Percentiles rank a stretch among this genome's conserved stretches.
phyloP scores from a whole-genome alignment of 805 yeast species.

The Wickerhamiella azymoides region DNA sequence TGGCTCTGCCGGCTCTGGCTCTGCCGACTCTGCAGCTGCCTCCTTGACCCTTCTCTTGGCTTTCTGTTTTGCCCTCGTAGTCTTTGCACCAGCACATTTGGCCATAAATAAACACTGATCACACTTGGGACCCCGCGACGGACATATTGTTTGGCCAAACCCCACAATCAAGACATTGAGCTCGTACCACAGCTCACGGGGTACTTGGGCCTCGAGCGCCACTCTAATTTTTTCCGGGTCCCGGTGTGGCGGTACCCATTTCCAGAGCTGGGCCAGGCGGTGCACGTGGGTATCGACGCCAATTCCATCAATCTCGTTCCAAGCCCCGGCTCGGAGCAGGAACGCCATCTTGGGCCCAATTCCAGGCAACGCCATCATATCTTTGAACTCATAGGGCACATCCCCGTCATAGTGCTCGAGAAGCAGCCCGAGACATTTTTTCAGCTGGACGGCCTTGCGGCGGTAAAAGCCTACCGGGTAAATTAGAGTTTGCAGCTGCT shows the following conservation, averaged over 20 bases:
- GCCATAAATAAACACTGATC: slow-evolving; percentile 48
- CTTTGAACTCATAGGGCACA: slow-evolving; percentile 56
- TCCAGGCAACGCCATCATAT: slow-evolving; percentile 62
- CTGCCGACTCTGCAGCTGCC: too few species aligned
- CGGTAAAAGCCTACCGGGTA: slow-evolving; percentile 76
- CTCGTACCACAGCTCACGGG: slow-evolving; percentile 61
- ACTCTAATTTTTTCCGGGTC: slow-evolving; percentile 64
- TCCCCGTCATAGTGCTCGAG: slow-evolving; percentile 42
- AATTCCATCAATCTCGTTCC: slow-evolving; percentile 65
- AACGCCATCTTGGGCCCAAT: slow-evolving; percentile 95
- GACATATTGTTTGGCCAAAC: slow-evolving; percentile 81
- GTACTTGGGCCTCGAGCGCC: slow-evolving; percentile 61
- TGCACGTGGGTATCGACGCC: slow-evolving; percentile 92
- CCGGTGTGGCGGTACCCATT: slow-evolving; percentile 44
- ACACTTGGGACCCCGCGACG: slow-evolving; percentile 53
- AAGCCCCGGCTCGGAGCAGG: slow-evolving; percentile 64
- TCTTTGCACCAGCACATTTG: slow-evolving; percentile 1
- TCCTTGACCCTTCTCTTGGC: too few species aligned
- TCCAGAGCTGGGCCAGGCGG: slow-evolving; percentile 64
- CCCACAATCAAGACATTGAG: slow-evolving; percentile 82
- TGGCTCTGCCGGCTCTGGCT: background rate
- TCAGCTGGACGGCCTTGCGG: slow-evolving; percentile 60
- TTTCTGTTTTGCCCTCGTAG: background rate
- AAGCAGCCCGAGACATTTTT: slow-evolving; percentile 43
- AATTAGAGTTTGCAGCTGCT: slow-evolving; percentile 51